Evolutionary conservation across 768 basidiomycete species (phyloP).

Genomic region (Pisolithus orientalis): DNA sequence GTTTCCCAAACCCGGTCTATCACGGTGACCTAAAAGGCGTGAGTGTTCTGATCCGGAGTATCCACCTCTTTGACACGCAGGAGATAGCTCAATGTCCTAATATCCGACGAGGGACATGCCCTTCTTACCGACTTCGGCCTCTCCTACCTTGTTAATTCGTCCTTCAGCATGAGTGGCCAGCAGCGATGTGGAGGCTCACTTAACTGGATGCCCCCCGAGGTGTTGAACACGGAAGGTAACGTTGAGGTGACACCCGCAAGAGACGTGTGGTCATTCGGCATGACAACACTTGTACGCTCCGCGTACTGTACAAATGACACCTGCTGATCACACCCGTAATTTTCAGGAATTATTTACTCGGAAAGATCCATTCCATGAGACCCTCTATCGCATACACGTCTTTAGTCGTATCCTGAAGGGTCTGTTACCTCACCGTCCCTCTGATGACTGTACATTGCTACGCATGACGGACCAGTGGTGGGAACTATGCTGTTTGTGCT

Average conservation of each 20-base stretch:
- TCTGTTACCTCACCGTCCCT: neutral
- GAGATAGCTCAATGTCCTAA: neutral
- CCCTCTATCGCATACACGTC: neutral
- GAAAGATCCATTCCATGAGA: neutral
- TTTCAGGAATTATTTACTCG: neutral
- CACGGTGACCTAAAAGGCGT: neutral
- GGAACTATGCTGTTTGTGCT: neutral
- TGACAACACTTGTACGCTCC: neutral
- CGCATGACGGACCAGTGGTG: neutral
- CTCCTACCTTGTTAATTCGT: neutral
- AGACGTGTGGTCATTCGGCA: neutral
- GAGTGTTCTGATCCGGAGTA: neutral
- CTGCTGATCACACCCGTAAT: neutral
- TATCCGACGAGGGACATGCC: neutral
- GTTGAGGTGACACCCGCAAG: neutral
- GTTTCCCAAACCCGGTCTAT: neutral
- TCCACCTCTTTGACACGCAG: neutral
- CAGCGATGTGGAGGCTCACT: neutral
- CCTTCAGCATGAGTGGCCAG: neutral
- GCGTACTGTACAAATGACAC: neutral
- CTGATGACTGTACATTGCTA: neutral
- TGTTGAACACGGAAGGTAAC: neutral
- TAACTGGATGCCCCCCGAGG: neutral
- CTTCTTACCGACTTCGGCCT: neutral
- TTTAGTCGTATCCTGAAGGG: neutral